A percentile compares a stretch with the other conserved stretches of the same genome.
Evolutionary conservation across 2,329 filamentous ascomycete species (phyloP).

Genomic region (Coniochaeta pulveracea): DNA sequence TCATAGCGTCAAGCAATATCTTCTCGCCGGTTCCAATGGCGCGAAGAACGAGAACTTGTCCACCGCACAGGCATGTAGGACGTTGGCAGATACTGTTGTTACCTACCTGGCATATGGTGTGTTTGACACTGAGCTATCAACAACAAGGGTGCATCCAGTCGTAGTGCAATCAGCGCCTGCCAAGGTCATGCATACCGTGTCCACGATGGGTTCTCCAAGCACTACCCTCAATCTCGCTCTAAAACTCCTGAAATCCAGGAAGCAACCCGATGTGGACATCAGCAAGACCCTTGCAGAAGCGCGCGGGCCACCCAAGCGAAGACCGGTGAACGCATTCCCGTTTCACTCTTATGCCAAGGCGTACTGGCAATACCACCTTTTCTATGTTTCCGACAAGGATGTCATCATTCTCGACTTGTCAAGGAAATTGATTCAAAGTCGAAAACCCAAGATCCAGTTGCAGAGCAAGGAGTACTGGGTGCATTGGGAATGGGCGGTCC

Average conservation of each 20-base stretch:
- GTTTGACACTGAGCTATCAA: slow-evolving; percentile 11
- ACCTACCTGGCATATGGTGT: slow-evolving; percentile 18
- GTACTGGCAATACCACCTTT: not conserved
- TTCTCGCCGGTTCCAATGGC: slow-evolving; percentile 10
- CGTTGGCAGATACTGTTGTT: slow-evolving; percentile 14
- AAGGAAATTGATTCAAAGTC: not conserved
- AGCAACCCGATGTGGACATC: slow-evolving; percentile 2
- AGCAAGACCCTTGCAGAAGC: slow-evolving; percentile 4
- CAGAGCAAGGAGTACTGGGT: slow-evolving; percentile 2
- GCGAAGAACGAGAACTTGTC: slow-evolving; percentile 5
- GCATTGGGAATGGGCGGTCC: too few relatives aligned
- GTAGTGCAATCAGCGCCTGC: slow-evolving; percentile 9
- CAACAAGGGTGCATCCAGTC: slow-evolving; percentile 11
- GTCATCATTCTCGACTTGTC: not conserved
- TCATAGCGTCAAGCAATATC: slow-evolving; percentile 22
- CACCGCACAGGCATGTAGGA: slow-evolving; percentile 8
- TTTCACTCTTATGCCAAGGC: slow-evolving; percentile 1
- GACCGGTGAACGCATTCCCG: not conserved
- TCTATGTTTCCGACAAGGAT: not conserved
- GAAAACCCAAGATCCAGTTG: too few relatives aligned
- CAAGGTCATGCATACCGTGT: slow-evolving; percentile 13
- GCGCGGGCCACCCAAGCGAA: not conserved
- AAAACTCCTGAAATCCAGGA: not conserved
- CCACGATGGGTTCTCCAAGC: slow-evolving; percentile 7
- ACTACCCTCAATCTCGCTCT: slow-evolving; percentile 8